Evolutionary conservation across 768 basidiomycete species (phyloP).

Genomic region (Baorangia bicolor): DNA sequence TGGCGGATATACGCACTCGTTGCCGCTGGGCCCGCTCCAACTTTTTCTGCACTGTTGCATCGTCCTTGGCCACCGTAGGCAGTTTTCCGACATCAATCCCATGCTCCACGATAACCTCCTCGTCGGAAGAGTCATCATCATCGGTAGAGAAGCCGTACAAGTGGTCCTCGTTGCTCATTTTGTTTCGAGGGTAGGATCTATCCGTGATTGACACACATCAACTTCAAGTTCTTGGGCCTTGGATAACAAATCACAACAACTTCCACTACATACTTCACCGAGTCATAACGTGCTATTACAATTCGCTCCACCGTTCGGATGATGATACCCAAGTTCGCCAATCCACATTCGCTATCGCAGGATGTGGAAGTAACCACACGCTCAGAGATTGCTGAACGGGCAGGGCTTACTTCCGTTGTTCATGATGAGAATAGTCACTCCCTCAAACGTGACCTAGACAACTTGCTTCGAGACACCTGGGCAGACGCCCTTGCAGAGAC

Average conservation of each 20-base stretch:
- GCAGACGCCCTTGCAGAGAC: conserved; percentile 5
- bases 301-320: neutral
- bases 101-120: conserved; percentile 58
- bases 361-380: conserved; percentile 38
- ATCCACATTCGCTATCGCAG: conserved; percentile 44
- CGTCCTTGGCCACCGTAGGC: conserved; percentile 88
- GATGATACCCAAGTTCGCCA: conserved; percentile 42
- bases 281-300: neutral
- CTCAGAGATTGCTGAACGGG: conserved; percentile 24
- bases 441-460: conserved; percentile 24
- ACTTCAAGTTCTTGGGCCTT: no score
- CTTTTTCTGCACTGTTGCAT: conserved; percentile 68
- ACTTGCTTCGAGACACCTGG: conserved; percentile 25
- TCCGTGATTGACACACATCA: neutral
- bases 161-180: conserved; percentile 42
- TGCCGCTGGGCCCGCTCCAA: conserved; percentile 60
- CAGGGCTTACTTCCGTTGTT: neutral
- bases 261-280: neutral
- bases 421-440: conserved; percentile 7
- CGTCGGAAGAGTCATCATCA: conserved; percentile 75
- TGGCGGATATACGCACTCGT: conserved; percentile 48
- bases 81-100: conserved; percentile 70
- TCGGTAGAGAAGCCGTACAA: conserved; percentile 77
- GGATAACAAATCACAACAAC: conserved; percentile 24
- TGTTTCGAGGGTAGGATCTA: neutral